A percentile compares a stretch with the other conserved stretches of the same genome.
These are phyloP conservation scores for Pythium periplocum DNA, from an alignment of 352 stramenopile genomes.

Conservation along the genomic window DNA sequence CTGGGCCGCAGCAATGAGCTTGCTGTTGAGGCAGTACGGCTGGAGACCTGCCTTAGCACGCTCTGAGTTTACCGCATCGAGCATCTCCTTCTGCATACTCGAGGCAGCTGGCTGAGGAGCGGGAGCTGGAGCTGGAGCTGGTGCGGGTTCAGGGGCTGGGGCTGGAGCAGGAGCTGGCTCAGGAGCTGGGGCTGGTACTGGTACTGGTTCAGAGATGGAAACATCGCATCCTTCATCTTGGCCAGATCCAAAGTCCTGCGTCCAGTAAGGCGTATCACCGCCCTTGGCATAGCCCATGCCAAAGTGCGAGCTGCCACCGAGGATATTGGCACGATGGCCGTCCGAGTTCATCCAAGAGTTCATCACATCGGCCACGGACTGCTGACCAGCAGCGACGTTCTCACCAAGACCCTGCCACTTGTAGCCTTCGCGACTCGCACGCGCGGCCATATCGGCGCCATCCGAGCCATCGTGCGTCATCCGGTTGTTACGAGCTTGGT, in stretches of 20 bases:
- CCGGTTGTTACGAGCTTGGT: constrained; percentile 28
- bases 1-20: constrained; percentile 29
- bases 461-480: constrained; percentile 41
- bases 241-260: no score
- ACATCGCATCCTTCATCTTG: no score
- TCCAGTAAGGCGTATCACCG: no score
- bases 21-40: constrained; percentile 27
- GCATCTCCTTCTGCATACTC: background rate
- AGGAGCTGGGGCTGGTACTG: background rate
- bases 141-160: background rate
- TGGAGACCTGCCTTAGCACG: constrained; percentile 27
- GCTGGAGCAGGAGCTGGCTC: background rate
- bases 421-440: no score
- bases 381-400: no score
- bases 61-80: constrained; percentile 9
- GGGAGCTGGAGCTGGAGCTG: no score
- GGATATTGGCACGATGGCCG: no score
- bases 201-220: background rate
- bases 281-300: no score
- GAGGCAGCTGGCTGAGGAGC: background rate
- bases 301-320: no score
- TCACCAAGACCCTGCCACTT: no score
- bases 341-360: no score
- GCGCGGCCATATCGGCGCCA: constrained; percentile 17
- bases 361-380: no score